Evolutionary conservation across 2,329 filamentous ascomycete genomes (phyloP).

Genomic region (Clarireedia homoeocarpa): DNA sequence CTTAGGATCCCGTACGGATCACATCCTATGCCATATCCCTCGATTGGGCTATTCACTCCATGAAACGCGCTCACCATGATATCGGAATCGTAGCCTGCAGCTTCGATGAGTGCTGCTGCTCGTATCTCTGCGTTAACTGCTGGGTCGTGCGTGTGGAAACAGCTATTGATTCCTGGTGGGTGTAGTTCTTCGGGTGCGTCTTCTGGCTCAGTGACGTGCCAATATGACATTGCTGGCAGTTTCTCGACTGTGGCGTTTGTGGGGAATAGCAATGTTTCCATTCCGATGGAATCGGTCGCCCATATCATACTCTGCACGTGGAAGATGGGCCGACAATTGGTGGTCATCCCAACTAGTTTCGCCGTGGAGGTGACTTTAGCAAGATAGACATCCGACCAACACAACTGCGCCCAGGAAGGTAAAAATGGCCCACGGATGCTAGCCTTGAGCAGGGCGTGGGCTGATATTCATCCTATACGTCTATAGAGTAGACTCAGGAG

Average conservation of each 20-base stretch:
- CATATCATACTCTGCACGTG: conserved; percentile 28
- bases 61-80: conserved; percentile 23
- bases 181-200: background rate
- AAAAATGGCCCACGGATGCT: conserved; percentile 26
- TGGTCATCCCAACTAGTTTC: conserved; percentile 27
- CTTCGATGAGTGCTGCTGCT: conserved; percentile 16
- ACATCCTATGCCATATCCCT: background rate
- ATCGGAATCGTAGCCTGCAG: conserved; percentile 23
- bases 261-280: conserved; percentile 23
- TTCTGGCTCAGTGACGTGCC: background rate
- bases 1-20: background rate
- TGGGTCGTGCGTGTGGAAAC: conserved; percentile 16
- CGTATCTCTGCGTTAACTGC: conserved; percentile 23
- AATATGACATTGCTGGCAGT: background rate
- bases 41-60: conserved; percentile 4
- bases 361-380: conserved; percentile 14
- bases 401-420: conserved; percentile 21
- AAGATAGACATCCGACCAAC: conserved; percentile 26
- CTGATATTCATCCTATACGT: background rate
- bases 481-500: too few relatives aligned
- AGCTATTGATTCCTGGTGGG: conserved; percentile 21
- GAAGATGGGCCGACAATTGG: conserved; percentile 22
- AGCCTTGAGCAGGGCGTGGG: conserved; percentile 25
- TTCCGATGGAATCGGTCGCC: conserved; percentile 22
- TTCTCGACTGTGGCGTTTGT: conserved; percentile 9